phyloP scores from a whole-genome alignment of 768 basidiomycete species.

The Tulasnella sp. region DNA sequence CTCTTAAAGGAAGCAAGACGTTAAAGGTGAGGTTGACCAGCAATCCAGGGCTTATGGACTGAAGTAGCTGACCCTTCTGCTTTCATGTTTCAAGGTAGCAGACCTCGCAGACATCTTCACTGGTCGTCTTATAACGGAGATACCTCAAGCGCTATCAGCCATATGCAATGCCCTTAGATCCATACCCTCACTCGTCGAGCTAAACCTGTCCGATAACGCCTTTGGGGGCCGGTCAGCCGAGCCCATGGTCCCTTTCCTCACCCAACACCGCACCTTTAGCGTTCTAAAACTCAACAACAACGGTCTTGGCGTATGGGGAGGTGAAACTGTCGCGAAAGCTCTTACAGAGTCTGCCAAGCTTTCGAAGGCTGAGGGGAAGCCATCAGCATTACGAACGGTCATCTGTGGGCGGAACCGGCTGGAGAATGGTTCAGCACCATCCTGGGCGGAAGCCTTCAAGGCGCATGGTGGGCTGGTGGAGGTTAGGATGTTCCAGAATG shows the following conservation, averaged over 20 bases:
- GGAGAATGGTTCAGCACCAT: constrained; percentile 73
- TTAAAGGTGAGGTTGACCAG: constrained; percentile 48
- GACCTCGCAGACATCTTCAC: constrained; percentile 98
- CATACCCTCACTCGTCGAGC: constrained; percentile 69
- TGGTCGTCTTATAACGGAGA: constrained; percentile 88
- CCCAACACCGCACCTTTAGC: constrained; percentile 67
- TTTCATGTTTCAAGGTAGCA: constrained; percentile 49
- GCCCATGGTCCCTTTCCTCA: constrained; percentile 83
- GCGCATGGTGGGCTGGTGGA: constrained; percentile 72
- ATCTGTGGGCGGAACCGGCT: constrained; percentile 95
- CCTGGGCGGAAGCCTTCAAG: constrained; percentile 82
- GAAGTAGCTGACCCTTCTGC: constrained; percentile 5
- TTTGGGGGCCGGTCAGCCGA: constrained; percentile 93
- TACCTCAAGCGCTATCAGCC: constrained; percentile 77
- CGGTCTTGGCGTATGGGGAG: constrained; percentile 86
- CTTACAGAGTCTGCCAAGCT: constrained; percentile 62
- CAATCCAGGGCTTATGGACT: background rate
- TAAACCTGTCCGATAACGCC: constrained; percentile 91
- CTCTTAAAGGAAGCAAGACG: constrained; percentile 51
- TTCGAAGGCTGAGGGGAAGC: constrained; percentile 51
- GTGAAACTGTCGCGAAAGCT: constrained; percentile 74
- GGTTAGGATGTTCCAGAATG: constrained; percentile 94
- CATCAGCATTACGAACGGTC: constrained; percentile 62
- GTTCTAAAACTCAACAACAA: constrained; percentile 92
- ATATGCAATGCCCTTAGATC: constrained; percentile 79